Evolutionary conservation across 228 moss, liverwort and hornwort species (phyloP), one percentile per base, ranked within the genome.

Genomic region (Sphagnum magellanicum): DNA sequence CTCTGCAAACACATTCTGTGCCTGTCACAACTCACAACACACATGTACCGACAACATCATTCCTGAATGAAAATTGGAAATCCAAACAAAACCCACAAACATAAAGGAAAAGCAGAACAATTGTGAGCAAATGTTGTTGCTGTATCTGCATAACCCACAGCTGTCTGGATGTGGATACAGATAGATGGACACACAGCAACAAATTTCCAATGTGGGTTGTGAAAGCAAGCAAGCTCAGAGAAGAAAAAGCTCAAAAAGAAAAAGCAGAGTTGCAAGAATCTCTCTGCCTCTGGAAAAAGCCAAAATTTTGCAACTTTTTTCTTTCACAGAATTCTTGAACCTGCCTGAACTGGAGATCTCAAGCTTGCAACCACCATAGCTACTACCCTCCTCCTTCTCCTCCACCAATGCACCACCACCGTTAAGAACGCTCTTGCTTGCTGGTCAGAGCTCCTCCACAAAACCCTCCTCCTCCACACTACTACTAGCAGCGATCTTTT

Each of bases 341-440:
- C 75, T 84, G 80, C 84, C 84, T 84, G 80, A 80, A 75, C 75
- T 77, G 84, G 74, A 75, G 80, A 75, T 66, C 80, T 84, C 73
- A 80, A 79, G 70, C 69, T 74, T 66, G 79, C 77, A 77, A 83
- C 79, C 72, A 79, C 75, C 80, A 84, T 84, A 73, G 77, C 79
- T 80, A 77, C 79, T 32, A 32, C 32, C 32, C 32, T 32, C 3
- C 32, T 32, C 32, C 32, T 32, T 32, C 32, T 32, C 32, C 32
- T 32, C 32, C 32, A 32, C 32, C 32, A 32, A 32, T 32, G 32
- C 32, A 32, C 32, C 32, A 2, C 32, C 32, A 32, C 32, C 32
- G 32, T 32, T 32, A 32, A 32, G 32, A 32, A 32, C 32, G 2
- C 32, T 32, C 32, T 32, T 32, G 1, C 32, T 32, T 32, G 32